These are phyloP conservation scores for Acacia confusa DNA, from an alignment of 306 rosid species.

Conservation along the genomic window DNA sequence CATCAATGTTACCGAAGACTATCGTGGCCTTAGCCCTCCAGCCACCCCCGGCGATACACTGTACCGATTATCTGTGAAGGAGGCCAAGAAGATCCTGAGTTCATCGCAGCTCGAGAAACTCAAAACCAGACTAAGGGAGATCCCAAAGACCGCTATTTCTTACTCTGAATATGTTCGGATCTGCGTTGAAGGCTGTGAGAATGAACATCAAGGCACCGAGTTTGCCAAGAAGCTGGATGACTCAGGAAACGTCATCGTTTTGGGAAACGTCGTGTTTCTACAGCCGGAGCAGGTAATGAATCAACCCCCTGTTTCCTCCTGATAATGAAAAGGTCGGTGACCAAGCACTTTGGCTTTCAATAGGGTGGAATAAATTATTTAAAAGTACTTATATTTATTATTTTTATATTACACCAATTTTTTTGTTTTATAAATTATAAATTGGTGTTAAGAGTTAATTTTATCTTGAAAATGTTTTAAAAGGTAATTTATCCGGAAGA, in stretches of 20 bases:
- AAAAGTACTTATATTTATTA: no score
- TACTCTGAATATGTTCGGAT: constrained; percentile 56
- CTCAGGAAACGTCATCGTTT: constrained; percentile 77
- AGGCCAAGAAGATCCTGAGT: constrained; percentile 71
- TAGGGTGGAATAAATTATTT: no score
- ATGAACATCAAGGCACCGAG: constrained; percentile 55
- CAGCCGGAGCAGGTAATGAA: constrained; percentile 74
- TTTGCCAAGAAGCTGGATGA: constrained; percentile 72
- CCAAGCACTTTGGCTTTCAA: no score
- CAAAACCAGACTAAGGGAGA: constrained; percentile 53
- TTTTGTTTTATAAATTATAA: no score
- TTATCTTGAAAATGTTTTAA: no score
- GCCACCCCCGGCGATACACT: not conserved
- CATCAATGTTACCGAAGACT: constrained; percentile 23
- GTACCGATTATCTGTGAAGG: constrained; percentile 45
- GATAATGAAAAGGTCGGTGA: no score
- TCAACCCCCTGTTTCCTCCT: no score
- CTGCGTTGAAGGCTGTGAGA: constrained; percentile 57
- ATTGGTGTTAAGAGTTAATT: no score
- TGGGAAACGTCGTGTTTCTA: constrained; percentile 77
- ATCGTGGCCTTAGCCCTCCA: not conserved
- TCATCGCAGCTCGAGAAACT: constrained; percentile 62
- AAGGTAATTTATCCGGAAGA: no score
- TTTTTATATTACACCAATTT: no score
- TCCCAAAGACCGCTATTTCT: constrained; percentile 51